Conservation (phyloP, 2,329 filamentous ascomycete genomes). For the Geoglossum cookeanum region DNA sequence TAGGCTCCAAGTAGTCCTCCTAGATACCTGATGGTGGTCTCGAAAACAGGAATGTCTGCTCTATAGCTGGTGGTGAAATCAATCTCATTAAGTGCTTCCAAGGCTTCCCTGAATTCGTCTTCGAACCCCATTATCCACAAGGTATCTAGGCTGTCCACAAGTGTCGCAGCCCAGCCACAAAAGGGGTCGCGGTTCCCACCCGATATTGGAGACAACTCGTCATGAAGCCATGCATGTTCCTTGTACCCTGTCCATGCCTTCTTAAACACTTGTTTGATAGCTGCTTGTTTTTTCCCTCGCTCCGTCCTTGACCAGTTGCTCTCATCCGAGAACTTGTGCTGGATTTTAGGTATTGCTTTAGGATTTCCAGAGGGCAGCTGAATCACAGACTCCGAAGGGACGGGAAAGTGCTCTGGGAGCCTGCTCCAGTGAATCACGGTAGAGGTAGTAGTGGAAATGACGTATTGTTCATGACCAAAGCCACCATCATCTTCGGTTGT, state of each 20-base stretch:
- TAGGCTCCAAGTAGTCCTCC: conserved; percentile 74
- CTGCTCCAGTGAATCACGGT: conserved; percentile 49
- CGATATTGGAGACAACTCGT: conserved; percentile 62
- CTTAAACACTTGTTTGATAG: conserved; percentile 55
- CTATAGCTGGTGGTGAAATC: conserved; percentile 61
- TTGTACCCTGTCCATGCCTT: conserved; percentile 73
- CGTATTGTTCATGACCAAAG: conserved; percentile 15
- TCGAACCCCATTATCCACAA: conserved; percentile 72
- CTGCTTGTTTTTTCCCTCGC: conserved; percentile 42
- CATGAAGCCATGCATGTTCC: conserved; percentile 62
- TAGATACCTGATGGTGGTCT: conserved; percentile 80
- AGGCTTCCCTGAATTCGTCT: conserved; percentile 63
- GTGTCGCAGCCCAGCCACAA: conserved; percentile 74
- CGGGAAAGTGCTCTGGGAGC: conserved; percentile 56
- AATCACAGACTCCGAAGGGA: conserved; percentile 51
- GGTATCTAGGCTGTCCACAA: conserved; percentile 68
- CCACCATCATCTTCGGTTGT: background rate
- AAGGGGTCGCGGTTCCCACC: conserved; percentile 59
- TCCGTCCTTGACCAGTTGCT: conserved; percentile 37
- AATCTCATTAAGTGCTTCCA: conserved; percentile 48
- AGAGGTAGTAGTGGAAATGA: conserved; percentile 9
- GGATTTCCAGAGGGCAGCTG: conserved; percentile 53
- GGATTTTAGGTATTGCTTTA: conserved; percentile 55
- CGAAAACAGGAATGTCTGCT: conserved; percentile 67
- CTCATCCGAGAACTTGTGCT: conserved; percentile 53